phyloP scores from a whole-genome alignment of 352 stramenopile genomes.

The Globisporangium cederbergense region DNA sequence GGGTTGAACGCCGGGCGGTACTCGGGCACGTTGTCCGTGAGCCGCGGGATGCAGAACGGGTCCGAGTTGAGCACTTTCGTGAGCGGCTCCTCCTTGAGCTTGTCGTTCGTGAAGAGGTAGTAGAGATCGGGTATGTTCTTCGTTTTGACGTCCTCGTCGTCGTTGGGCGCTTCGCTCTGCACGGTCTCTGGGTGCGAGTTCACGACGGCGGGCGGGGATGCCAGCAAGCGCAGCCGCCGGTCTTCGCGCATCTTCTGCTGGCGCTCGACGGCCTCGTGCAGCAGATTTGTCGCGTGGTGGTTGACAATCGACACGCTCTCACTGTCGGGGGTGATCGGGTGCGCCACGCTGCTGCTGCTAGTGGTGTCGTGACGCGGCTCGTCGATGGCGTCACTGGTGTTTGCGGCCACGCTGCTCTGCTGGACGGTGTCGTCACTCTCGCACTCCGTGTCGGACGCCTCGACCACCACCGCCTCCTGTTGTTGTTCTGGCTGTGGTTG shows the following conservation, averaged over 20 bases:
- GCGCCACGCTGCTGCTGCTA: background rate
- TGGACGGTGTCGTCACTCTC: background rate
- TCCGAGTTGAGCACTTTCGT: constrained; percentile 48
- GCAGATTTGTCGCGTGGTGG: constrained; percentile 18
- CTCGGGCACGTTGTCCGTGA: constrained; percentile 68
- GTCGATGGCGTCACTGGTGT: background rate
- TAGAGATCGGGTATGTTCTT: constrained; percentile 42
- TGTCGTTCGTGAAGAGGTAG: constrained; percentile 66
- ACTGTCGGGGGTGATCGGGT: background rate
- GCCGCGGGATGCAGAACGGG: constrained; percentile 69
- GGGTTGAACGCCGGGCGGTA: constrained; percentile 72
- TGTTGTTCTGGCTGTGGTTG: background rate
- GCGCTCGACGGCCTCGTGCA: constrained; percentile 20
- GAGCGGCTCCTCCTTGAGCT: constrained; percentile 49
- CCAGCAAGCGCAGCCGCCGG: background rate
- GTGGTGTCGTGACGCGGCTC: background rate
- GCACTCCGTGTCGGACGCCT: constrained; percentile 1
- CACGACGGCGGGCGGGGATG: background rate
- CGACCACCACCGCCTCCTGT: no score
- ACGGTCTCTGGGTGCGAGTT: constrained; percentile 15
- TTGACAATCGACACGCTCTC: background rate
- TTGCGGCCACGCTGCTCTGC: background rate
- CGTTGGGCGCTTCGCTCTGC: constrained; percentile 8
- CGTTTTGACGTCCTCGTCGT: constrained; percentile 19
- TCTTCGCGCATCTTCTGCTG: constrained; percentile 10